Evolutionary conservation across 805 yeast genomes (phyloP).

Genomic region (Cyberlindnera maclurae): DNA sequence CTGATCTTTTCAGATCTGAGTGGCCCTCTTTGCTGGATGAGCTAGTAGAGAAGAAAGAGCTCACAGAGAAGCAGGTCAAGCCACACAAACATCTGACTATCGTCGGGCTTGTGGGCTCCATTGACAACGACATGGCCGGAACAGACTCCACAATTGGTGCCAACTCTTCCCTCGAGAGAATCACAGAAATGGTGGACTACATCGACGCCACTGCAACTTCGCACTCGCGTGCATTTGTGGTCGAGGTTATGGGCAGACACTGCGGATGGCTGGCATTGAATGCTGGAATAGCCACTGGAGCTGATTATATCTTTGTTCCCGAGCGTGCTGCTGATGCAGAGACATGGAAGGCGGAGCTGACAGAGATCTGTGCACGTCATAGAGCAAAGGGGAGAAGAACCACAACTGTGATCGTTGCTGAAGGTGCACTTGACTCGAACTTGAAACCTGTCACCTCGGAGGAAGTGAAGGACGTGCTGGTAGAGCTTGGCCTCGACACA

Average conservation of each 20-base stretch:
- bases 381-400: slow-evolving; percentile 85
- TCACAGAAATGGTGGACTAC: slow-evolving; percentile 90
- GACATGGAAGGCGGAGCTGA: slow-evolving; percentile 78
- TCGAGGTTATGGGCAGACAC: slow-evolving; percentile 98
- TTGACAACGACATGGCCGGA: slow-evolving; percentile 96
- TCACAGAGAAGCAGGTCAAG: slow-evolving; percentile 53
- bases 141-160: slow-evolving; percentile 98
- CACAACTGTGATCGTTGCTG: slow-evolving; percentile 95
- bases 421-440: slow-evolving; percentile 87
- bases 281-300: slow-evolving; percentile 96
- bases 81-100: slow-evolving; percentile 70
- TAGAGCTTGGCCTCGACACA: slow-evolving; percentile 84
- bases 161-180: slow-evolving; percentile 85
- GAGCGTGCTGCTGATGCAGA: slow-evolving; percentile 78
- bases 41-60: slow-evolving; percentile 45
- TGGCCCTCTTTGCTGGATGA: slow-evolving; percentile 89
- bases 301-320: slow-evolving; percentile 91
- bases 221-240: slow-evolving; percentile 94
- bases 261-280: slow-evolving; percentile 98
- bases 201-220: slow-evolving; percentile 97
- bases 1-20: slow-evolving; percentile 86
- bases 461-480: slow-evolving; percentile 75
- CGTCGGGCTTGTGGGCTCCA: slow-evolving; percentile 93
- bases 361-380: slow-evolving; percentile 67
- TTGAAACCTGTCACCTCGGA: slow-evolving; percentile 75